Percentiles rank a stretch among this genome's conserved stretches.
These are phyloP conservation scores for Sporothrix inflata DNA, from an alignment of 2,329 filamentous ascomycete species.

Conservation along the genomic window DNA sequence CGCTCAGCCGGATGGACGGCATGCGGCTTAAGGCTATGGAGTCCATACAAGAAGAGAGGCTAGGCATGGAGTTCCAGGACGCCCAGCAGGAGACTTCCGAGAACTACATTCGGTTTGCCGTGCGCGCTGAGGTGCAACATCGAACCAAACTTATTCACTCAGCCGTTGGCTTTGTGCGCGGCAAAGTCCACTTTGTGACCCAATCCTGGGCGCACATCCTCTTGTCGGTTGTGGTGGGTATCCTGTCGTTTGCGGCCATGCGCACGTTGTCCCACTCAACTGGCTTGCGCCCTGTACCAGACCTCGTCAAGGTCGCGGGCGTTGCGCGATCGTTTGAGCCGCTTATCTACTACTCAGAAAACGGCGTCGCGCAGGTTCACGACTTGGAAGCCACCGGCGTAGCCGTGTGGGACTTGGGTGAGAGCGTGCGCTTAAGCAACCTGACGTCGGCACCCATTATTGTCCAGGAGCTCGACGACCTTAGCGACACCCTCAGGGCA, in stretches of 20 bases:
- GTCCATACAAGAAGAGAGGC: slow-evolving; percentile 35
- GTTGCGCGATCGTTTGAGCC: slow-evolving; percentile 92
- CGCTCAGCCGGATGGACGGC: slow-evolving; percentile 11
- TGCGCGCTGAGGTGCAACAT: not conserved
- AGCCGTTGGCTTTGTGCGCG: slow-evolving; percentile 65
- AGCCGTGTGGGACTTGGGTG: slow-evolving; percentile 91
- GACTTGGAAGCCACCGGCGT: slow-evolving; percentile 89
- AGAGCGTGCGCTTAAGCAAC: slow-evolving; percentile 85
- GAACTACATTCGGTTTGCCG: not conserved
- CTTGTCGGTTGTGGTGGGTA: slow-evolving; percentile 60
- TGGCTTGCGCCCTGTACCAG: slow-evolving; percentile 68
- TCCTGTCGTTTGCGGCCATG: slow-evolving; percentile 68
- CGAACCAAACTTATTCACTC: slow-evolving; percentile 82
- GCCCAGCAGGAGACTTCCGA: not conserved
- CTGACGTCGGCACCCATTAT: slow-evolving; percentile 90
- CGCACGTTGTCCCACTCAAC: slow-evolving; percentile 72
- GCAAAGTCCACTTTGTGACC: slow-evolving; percentile 63
- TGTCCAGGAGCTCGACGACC: slow-evolving; percentile 78
- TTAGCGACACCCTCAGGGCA: slow-evolving; percentile 83
- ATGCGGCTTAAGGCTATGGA: slow-evolving; percentile 11
- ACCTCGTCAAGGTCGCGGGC: slow-evolving; percentile 87
- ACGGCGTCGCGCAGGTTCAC: slow-evolving; percentile 81
- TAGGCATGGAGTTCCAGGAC: not conserved
- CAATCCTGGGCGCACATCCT: slow-evolving; percentile 71
- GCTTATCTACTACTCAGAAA: slow-evolving; percentile 91